Evolutionary conservation across 2,329 filamentous ascomycete genomes (phyloP).

Genomic region (Ceratocystis destructans): DNA sequence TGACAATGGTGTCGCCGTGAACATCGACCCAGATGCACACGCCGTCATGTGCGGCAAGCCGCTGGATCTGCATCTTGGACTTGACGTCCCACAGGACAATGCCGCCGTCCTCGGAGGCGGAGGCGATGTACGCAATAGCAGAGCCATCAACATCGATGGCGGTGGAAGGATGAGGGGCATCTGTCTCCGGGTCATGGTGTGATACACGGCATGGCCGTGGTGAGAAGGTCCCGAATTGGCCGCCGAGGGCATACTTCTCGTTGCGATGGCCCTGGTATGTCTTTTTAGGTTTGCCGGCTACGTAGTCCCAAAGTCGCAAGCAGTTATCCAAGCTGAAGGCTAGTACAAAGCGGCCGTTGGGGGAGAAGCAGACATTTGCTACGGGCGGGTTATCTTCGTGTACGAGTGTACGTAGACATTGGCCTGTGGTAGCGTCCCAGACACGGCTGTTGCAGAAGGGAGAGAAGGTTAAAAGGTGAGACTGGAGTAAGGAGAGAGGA

Average conservation of each 20-base stretch:
- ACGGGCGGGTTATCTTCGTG: conserved; percentile 60
- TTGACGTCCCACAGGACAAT: conserved; percentile 84
- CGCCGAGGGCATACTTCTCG: conserved; percentile 67
- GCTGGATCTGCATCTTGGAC: conserved; percentile 69
- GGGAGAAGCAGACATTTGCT: conserved; percentile 62
- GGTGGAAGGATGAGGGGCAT: conserved; percentile 15
- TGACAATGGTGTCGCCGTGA: conserved; percentile 42
- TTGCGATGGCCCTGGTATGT: conserved; percentile 93
- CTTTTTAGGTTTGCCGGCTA: conserved; percentile 81
- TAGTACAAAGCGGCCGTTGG: conserved; percentile 85
- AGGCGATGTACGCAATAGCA: conserved; percentile 51
- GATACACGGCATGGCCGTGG: conserved; percentile 19
- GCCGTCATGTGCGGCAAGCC: conserved; percentile 39
- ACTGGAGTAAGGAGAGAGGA: neutral
- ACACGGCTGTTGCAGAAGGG: conserved; percentile 45
- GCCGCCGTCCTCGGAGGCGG: conserved; percentile 76
- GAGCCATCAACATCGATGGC: conserved; percentile 6
- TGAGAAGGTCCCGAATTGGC: conserved; percentile 56
- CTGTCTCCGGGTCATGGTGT: conserved; percentile 17
- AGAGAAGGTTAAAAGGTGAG: conserved; percentile 9
- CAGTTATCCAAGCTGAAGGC: conserved; percentile 86
- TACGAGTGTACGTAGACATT: conserved; percentile 86
- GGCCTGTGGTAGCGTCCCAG: conserved; percentile 90
- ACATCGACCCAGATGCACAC: conserved; percentile 56
- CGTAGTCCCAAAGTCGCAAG: conserved; percentile 88